Evolutionary conservation across 805 yeast species (phyloP), one percentile per base, ranked within the genome.

Genomic region (Teunomyces tritomae): DNA sequence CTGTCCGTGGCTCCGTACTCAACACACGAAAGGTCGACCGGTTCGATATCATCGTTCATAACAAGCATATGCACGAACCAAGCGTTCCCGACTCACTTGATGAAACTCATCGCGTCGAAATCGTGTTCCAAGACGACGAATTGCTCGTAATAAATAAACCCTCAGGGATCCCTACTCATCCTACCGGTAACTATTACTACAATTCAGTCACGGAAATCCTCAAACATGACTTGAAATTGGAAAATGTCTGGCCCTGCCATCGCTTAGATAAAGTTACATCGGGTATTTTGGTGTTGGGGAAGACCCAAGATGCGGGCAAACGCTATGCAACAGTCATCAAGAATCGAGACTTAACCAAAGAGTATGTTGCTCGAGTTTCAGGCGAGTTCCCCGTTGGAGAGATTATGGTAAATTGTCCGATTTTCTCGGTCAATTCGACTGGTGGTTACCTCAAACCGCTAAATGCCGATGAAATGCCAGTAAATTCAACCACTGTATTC

Each of bases 101-200:
- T 5, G 45, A 29, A 11, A 14, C 17, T 14, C 36, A 42, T 4
- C 10, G 13, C 36, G 7, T 20, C 5, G 39, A 53, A 13, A 59
- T 73, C 1, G 53, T 79, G 0, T 64, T 57, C 54, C 68, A 75
- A 49, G 71, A 73, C 50, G 61, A 58, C 3, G 61, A 66, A 6
- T 28, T 73, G 0, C 24, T 78, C 11, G 81, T 79, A 24, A 71
- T 78, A 2, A 64, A 76, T 52, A 79, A 79, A 50, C 83, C 83
- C 0, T 62, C 72, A 0, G 84, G 84, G 0, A 61, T 78, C 2
- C 82, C 84, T 1, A 77, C 80, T 0, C 84, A 79, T 53, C 82
- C 84, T 0, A 67, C 77, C 0, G 74, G 77, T 6, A 71, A 64
- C 34, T 77, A 72, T 53, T 50, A 59, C 29, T 65, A 67, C 52